phyloP scores from a whole-genome alignment of 2,329 filamentous ascomycete genomes.

The Dactylellina sp. region DNA sequence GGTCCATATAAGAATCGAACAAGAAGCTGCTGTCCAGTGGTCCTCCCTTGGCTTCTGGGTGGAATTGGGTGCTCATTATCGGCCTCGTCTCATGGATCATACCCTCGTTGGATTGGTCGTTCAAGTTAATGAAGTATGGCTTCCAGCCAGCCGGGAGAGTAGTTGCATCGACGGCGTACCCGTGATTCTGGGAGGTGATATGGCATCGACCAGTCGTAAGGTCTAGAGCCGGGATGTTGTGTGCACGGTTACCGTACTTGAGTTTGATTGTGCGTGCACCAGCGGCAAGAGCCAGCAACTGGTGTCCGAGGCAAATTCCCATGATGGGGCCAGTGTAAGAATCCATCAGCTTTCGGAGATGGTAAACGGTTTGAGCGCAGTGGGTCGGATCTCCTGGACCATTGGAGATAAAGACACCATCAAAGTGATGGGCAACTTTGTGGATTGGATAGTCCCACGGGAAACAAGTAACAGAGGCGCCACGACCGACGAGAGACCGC shows the following conservation, averaged over 20 bases:
- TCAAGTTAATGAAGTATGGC: constrained; percentile 98
- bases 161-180: constrained; percentile 89
- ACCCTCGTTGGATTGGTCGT: constrained; percentile 94
- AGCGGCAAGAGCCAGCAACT: constrained; percentile 88
- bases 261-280: constrained; percentile 94
- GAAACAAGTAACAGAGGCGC: constrained; percentile 92
- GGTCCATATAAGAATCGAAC: constrained; percentile 95
- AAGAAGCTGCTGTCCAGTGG: constrained; percentile 95
- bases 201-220: constrained; percentile 96
- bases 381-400: constrained; percentile 98
- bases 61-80: constrained; percentile 99
- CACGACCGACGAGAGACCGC: constrained; percentile 89
- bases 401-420: constrained; percentile 98
- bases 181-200: constrained; percentile 98
- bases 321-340: constrained; percentile 91
- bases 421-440: constrained; percentile 97
- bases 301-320: constrained; percentile 97
- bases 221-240: constrained; percentile 97
- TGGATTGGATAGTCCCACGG: constrained; percentile 97
- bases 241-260: constrained; percentile 98
- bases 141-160: constrained; percentile 89
- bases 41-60: constrained; percentile 96
- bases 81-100: constrained; percentile 96
- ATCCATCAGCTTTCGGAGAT: constrained; percentile 90
- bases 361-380: constrained; percentile 93